Base-by-base conservation (phyloP, 1,284 basidiomycete species). In the Ceratorhiza oryzae-sativae region DNA sequence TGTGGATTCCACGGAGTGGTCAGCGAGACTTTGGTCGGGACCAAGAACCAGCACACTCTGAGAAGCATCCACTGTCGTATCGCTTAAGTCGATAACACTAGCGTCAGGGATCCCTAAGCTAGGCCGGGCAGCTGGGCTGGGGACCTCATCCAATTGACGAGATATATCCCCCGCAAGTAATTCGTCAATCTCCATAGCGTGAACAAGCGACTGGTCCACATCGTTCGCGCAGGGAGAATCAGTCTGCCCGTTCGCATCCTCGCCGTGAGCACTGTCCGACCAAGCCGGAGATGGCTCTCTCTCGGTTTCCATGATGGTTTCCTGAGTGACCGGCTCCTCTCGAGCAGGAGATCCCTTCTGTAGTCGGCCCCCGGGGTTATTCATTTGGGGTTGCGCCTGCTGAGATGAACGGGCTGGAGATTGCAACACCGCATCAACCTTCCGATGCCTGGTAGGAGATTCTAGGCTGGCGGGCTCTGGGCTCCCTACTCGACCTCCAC, bases 151-250 rank as follows among this genome's bases (percentile, higher is more conserved):
- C 1, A 34, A 3, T 32, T 30, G 27, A 12, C 34, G 34, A n/a
- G 55, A 56, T 45, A 15, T 23, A 20, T 46, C 59, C 1, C 23
- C 36, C 36, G 63, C 49, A 15, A 70, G 53, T 3, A 70, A 42
- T 20, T 46, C 55, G 42, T 70, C 67, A 20, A 70, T 53, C 41
- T 70, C 67, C 67, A 49, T 70, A 3, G 42, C 67, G 23, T 70
- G 51, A 23, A 53, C 53, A 25, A 70, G 39, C 10, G 67, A 70
- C 25, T 46, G 39, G 42, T 70, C 67, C 27, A 12, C 27, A 20
- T 70, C 55, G 27, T 25, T 25, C 1, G 8, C 12, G 30, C 12
- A 5, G 25, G 25, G 46, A 23, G 62, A 39, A 39, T 9, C 49
- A 18, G 34, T 42, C 41, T 30, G 67, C n/a, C 36, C 53, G 32